Evolutionary conservation across 805 yeast species (phyloP).

Genomic region (Candida montana): DNA sequence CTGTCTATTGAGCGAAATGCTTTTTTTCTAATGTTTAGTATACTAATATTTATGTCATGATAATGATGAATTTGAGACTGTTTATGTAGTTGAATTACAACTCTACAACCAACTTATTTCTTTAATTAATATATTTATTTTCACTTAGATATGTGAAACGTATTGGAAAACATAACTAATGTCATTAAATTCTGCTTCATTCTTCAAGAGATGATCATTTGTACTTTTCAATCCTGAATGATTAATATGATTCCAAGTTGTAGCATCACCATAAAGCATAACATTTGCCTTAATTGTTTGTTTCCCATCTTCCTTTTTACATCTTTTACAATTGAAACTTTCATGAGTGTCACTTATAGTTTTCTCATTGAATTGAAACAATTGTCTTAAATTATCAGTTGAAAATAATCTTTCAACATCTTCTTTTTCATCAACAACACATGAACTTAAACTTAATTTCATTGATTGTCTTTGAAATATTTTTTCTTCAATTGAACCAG

Average conservation of each 20-base stretch:
- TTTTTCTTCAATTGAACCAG: conserved; percentile 95
- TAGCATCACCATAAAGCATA: conserved; percentile 95
- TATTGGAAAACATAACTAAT: conserved; percentile 90
- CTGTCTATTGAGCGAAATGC: no score
- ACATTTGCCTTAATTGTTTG: conserved; percentile 69
- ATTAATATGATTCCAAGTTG: conserved; percentile 92
- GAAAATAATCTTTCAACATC: conserved; percentile 92
- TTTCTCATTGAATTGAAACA: conserved; percentile 63
- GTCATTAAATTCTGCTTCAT: conserved; percentile 63
- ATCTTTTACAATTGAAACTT: conserved; percentile 82
- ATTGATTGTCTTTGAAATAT: conserved; percentile 93
- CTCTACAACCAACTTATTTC: no score
- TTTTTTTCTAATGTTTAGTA: no score
- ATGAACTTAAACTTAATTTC: conserved; percentile 87
- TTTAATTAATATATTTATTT: not conserved
- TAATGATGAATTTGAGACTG: no score
- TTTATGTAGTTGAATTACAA: no score
- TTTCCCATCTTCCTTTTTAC: conserved; percentile 42
- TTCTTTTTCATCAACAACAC: conserved; percentile 94
- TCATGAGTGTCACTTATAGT: conserved; percentile 90
- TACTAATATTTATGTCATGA: no score
- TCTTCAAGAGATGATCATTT: conserved; percentile 71
- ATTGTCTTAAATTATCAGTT: conserved; percentile 67
- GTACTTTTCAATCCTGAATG: conserved; percentile 55
- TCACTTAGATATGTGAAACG: conserved; percentile 57